phyloP scores from a whole-genome alignment of 306 rosid species.

The Pterocarpus macrocarpus region DNA sequence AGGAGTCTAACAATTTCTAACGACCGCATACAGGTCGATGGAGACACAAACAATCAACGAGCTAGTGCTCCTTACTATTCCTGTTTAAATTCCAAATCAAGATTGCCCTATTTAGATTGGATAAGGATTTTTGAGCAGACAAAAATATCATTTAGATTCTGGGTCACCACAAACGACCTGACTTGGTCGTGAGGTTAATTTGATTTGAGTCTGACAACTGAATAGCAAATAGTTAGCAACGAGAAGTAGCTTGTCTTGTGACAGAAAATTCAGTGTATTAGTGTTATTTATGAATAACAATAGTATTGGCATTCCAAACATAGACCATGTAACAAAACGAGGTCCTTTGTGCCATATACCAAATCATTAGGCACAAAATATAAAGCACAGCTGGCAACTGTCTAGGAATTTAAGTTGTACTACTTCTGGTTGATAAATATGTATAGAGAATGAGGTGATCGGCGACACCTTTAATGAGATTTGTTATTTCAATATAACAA shows the following conservation, averaged over 20 bases:
- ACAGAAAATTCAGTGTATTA: neutral
- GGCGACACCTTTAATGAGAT: no score
- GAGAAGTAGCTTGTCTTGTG: neutral
- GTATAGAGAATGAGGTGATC: no score
- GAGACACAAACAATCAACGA: neutral
- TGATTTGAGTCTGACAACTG: constrained; percentile 3
- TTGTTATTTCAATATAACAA: no score
- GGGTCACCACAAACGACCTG: neutral
- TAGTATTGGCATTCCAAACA: no score
- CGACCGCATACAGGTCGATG: neutral
- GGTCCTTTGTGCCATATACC: no score
- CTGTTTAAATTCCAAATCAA: neutral
- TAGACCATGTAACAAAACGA: no score
- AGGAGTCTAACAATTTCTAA: neutral
- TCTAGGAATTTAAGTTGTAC: no score
- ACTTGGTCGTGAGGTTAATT: neutral
- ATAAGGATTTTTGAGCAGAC: neutral
- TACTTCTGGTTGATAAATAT: no score
- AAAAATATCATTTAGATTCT: neutral
- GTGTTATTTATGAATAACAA: no score
- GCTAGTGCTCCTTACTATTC: neutral
- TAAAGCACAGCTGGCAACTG: no score
- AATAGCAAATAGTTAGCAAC: neutral
- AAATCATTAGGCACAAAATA: no score
- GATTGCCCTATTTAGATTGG: neutral